phyloP scores from a whole-genome alignment of 1,139 yeast species.

The Groenewaldozyma auringiensis region DNA sequence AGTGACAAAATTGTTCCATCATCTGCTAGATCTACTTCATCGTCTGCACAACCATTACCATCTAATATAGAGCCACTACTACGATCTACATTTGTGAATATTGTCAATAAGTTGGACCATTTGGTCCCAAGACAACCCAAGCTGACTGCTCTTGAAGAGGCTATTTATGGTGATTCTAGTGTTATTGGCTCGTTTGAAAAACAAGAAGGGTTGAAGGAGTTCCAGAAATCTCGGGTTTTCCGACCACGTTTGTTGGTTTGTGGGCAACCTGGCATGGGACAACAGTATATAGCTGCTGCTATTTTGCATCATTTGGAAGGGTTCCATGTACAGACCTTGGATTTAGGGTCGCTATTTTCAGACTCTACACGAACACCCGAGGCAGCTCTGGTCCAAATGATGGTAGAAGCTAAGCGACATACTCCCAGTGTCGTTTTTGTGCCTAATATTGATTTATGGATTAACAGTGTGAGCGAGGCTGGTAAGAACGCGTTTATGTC shows the following conservation, averaged over 20 bases:
- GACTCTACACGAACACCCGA: conserved; percentile 83
- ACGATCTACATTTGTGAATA: conserved; percentile 39
- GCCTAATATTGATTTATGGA: conserved; percentile 81
- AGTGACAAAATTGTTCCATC: conserved; percentile 86
- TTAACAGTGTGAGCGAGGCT: conserved; percentile 54
- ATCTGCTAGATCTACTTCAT: conserved; percentile 75
- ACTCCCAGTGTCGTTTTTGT: conserved; percentile 81
- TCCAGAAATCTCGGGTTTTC: conserved; percentile 58
- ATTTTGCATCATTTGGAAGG: conserved; percentile 80
- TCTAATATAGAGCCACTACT: conserved; percentile 60
- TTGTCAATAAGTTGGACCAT: conserved; percentile 44
- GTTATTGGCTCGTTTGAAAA: conserved; percentile 56
- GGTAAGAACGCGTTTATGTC: conserved; percentile 69
- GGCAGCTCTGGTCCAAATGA: conserved; percentile 73
- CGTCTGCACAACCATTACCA: conserved; percentile 74
- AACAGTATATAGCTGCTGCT: conserved; percentile 79
- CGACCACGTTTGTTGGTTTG: conserved; percentile 72
- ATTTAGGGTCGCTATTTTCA: conserved; percentile 67
- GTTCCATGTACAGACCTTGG: conserved; percentile 79
- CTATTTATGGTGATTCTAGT: conserved; percentile 55
- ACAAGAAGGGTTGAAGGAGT: conserved; percentile 50
- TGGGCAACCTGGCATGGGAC: conserved; percentile 83
- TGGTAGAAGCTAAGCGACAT: conserved; percentile 83
- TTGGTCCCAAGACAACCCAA: conserved; percentile 60
- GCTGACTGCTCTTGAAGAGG: conserved; percentile 58